Evolutionary conservation across 2,329 filamentous ascomycete species (phyloP).

Genomic region (Claviceps purpurea): DNA sequence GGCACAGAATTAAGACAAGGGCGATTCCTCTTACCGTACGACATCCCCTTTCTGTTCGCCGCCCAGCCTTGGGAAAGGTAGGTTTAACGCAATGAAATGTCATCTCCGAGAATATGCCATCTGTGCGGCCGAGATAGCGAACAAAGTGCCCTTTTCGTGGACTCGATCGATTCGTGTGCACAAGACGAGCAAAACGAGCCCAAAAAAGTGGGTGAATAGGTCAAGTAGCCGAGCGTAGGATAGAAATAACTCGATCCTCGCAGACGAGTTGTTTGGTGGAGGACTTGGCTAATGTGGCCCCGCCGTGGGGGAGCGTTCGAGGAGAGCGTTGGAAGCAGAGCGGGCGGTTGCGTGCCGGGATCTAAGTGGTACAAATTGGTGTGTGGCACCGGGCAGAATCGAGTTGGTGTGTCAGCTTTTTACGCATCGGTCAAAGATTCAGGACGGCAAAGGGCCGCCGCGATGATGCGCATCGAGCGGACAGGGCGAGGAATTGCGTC

Average conservation of each 20-base stretch:
- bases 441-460: background rate
- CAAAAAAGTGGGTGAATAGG: constrained; percentile 41
- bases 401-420: no score
- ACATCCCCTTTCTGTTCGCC: background rate
- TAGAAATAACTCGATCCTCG: constrained; percentile 2
- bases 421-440: no score
- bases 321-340: constrained; percentile 5
- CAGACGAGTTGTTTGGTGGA: constrained; percentile 6
- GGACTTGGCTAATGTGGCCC: constrained; percentile 2
- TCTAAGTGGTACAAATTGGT: background rate
- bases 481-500: background rate
- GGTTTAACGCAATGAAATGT: background rate
- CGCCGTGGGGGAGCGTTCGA: background rate
- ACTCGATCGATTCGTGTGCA: constrained; percentile 21
- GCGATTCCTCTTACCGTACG: no score
- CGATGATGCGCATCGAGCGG: background rate
- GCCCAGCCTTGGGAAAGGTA: background rate
- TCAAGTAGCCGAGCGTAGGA: background rate
- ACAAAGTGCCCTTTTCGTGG: background rate
- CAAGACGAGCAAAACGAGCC: constrained; percentile 48
- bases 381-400: background rate
- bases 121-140: background rate
- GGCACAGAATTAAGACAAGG: no score
- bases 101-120: background rate
- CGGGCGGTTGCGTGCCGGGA: constrained; percentile 4